Conservation (phyloP, 1,284 basidiomycete genomes). For the Tylopilus orsonianus region DNA sequence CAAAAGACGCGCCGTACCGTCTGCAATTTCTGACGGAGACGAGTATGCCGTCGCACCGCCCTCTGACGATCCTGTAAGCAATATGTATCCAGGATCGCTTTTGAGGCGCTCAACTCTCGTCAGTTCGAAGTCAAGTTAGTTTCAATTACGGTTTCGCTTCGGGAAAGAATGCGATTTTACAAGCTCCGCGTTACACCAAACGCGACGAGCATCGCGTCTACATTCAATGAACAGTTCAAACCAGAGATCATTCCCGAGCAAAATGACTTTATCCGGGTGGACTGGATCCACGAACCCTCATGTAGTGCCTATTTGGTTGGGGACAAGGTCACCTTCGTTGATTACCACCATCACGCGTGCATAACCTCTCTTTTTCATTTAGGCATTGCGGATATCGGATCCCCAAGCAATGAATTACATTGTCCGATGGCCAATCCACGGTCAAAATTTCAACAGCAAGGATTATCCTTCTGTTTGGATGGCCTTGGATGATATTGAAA, state of each 20-base stretch:
- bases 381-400: slow-evolving; percentile 76
- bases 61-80: slow-evolving; percentile 63
- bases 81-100: neutral
- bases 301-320: slow-evolving; percentile 57
- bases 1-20: slow-evolving; percentile 30
- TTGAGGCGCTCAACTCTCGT: slow-evolving; percentile 6
- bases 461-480: slow-evolving; percentile 74
- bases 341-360: slow-evolving; percentile 1
- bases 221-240: slow-evolving; percentile 74
- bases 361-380: slow-evolving; percentile 14
- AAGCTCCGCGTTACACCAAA: slow-evolving; percentile 81
- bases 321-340: slow-evolving; percentile 55
- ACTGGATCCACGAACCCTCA: slow-evolving; percentile 68
- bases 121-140: slow-evolving; percentile 75
- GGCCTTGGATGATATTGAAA: slow-evolving; percentile 76
- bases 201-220: slow-evolving; percentile 67
- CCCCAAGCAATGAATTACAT: slow-evolving; percentile 66
- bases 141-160: slow-evolving; percentile 71
- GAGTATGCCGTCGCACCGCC: slow-evolving; percentile 45
- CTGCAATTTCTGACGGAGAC: slow-evolving; percentile 36
- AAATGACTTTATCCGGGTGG: slow-evolving; percentile 77
- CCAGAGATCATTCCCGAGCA: slow-evolving; percentile 80
- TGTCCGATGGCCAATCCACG: slow-evolving; percentile 77
- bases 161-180: slow-evolving; percentile 85
- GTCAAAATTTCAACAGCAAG: slow-evolving; percentile 74